phyloP scores from a whole-genome alignment of 192 early-diverging fungal species.

The Anaeromyces robustus region DNA sequence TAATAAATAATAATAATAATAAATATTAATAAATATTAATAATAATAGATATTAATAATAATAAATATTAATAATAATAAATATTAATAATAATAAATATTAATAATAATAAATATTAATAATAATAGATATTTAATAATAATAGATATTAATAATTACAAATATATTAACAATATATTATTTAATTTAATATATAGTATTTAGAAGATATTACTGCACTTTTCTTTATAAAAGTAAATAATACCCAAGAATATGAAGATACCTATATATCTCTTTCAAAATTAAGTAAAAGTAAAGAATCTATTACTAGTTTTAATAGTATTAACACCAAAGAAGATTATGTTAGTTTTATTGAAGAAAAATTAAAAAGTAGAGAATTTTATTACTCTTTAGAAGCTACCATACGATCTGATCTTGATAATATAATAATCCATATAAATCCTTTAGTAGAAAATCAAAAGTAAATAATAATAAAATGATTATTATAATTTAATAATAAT shows the following conservation, averaged over 20 bases:
- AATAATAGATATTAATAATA: too few relatives aligned
- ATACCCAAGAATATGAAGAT: neutral
- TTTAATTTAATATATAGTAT: too few relatives aligned
- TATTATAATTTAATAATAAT: too few relatives aligned
- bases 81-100: too few relatives aligned
- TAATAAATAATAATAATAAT: too few relatives aligned
- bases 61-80: too few relatives aligned
- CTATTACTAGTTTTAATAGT: neutral
- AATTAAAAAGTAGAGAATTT: neutral
- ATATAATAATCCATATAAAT: neutral
- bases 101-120: too few relatives aligned
- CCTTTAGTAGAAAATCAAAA: neutral
- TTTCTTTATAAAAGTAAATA: neutral
- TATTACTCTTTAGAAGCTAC: neutral
- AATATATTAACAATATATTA: too few relatives aligned
- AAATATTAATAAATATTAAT: too few relatives aligned
- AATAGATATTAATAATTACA: too few relatives aligned
- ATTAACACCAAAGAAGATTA: neutral
- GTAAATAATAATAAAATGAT: neutral
- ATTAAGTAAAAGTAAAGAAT: neutral
- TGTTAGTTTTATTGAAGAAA: neutral
- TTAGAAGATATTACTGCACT: neutral
- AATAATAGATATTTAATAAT: too few relatives aligned
- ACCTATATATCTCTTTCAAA: neutral
- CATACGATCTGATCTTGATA: neutral